phyloP scores from a whole-genome alignment of 2,329 filamentous ascomycete species.

The Calonectria crousiana region DNA sequence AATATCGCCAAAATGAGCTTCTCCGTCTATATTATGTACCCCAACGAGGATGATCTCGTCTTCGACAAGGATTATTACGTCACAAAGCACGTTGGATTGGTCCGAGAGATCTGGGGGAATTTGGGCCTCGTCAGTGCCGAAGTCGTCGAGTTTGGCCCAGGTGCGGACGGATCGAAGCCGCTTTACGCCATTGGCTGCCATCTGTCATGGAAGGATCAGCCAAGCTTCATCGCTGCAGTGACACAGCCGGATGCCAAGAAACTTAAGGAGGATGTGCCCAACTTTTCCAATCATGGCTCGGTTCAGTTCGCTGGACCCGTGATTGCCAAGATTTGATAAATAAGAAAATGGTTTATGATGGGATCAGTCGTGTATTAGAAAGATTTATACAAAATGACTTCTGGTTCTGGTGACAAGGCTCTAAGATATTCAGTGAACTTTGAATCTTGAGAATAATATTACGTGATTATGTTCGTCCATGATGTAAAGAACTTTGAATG shows the following conservation, averaged over 20 bases:
- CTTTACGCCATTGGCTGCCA: neutral
- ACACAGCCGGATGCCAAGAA: neutral
- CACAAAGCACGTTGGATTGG: neutral
- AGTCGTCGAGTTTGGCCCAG: slow-evolving; percentile 3
- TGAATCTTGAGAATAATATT: neutral
- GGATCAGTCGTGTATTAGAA: neutral
- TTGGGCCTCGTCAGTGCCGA: neutral
- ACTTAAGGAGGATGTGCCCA: neutral
- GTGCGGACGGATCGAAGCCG: neutral
- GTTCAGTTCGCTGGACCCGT: neutral
- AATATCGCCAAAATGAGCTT: neutral
- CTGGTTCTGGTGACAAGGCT: neutral
- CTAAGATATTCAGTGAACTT: neutral
- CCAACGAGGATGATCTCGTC: neutral
- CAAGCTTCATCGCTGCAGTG: neutral
- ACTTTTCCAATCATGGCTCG: slow-evolving; percentile 3
- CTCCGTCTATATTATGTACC: neutral
- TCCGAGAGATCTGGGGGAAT: neutral
- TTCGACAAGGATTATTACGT: neutral
- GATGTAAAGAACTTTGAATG: neutral
- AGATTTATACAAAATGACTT: neutral
- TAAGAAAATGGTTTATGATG: neutral
- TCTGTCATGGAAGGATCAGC: neutral
- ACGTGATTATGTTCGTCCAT: neutral
- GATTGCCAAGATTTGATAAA: slow-evolving; percentile 2